These are phyloP conservation scores for Colletotrichum spinosum DNA, from an alignment of 2,329 filamentous ascomycete species.

Conservation along the genomic window DNA sequence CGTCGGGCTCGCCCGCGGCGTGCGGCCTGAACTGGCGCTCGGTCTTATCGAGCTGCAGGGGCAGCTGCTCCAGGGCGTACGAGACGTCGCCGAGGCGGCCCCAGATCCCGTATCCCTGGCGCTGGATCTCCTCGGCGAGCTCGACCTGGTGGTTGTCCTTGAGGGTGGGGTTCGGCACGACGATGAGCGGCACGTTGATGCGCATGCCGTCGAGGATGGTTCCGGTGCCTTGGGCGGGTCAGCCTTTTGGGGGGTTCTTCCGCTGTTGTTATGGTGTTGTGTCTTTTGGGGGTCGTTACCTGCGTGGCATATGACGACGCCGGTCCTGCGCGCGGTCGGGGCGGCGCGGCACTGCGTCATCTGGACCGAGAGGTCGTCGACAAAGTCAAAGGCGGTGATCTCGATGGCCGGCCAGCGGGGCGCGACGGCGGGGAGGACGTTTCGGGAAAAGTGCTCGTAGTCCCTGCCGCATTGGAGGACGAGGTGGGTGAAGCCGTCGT, in stretches of 20 bases:
- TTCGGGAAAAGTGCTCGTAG: conserved; percentile 62
- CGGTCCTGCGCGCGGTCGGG: conserved; percentile 64
- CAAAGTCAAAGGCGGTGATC: conserved; percentile 75
- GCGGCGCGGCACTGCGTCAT: conserved; percentile 67
- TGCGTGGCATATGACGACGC: conserved; percentile 89
- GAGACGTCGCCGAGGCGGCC: conserved; percentile 35
- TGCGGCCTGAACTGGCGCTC: conserved; percentile 32
- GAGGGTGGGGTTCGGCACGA: conserved; percentile 86
- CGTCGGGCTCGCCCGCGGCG: conserved; percentile 12
- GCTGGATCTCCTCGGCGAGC: conserved; percentile 80
- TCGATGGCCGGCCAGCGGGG: conserved; percentile 53
- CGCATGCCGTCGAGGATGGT: conserved; percentile 87
- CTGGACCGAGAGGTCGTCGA: conserved; percentile 68
- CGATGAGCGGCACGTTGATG: conserved; percentile 80
- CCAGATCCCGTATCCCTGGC: conserved; percentile 78
- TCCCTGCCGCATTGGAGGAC: conserved; percentile 85
- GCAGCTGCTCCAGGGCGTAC: conserved; percentile 36
- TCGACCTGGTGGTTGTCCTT: conserved; percentile 93
- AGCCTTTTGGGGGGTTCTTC: not conserved
- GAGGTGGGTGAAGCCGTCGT: conserved; percentile 75
- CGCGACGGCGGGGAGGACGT: conserved; percentile 38
- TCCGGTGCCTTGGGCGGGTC: conserved; percentile 75
- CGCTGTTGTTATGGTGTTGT: not conserved
- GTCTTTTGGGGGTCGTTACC: conserved; percentile 63
- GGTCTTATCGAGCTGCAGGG: conserved; percentile 32